Percentiles rank a stretch among this genome's conserved stretches.
Conservation (phyloP, 441 rosid genomes). For the Erodium trifolium region DNA sequence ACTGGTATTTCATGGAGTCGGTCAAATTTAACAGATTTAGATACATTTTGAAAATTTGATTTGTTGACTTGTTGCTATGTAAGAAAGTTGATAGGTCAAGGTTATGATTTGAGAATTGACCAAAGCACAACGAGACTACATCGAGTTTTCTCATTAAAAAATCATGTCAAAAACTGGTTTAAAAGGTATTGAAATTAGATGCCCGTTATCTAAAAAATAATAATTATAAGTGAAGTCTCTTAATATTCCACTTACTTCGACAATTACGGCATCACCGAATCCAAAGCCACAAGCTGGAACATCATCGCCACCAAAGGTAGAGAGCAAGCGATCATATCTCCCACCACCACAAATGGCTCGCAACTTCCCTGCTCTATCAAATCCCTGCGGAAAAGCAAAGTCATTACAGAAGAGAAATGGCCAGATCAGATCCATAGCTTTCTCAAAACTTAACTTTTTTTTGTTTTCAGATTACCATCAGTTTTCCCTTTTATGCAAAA, state of each 20-base stretch:
- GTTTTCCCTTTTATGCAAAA: not conserved
- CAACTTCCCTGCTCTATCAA: constrained; percentile 71
- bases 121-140: too few relatives aligned
- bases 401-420: constrained; percentile 7
- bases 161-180: too few relatives aligned
- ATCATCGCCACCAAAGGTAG: constrained; percentile 90
- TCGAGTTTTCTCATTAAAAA: too few relatives aligned
- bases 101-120: too few relatives aligned
- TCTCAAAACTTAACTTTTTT: not conserved
- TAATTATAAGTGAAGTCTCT: not conserved
- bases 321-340: constrained; percentile 68
- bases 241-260: constrained; percentile 54
- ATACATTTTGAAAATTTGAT: too few relatives aligned
- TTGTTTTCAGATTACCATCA: not conserved
- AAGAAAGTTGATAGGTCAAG: too few relatives aligned
- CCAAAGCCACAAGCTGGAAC: constrained; percentile 94
- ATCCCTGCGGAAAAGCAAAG: constrained; percentile 42
- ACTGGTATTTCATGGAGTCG: too few relatives aligned
- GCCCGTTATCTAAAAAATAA: not conserved
- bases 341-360: constrained; percentile 96
- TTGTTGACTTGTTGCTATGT: too few relatives aligned
- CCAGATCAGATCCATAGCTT: not conserved
- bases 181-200: too few relatives aligned
- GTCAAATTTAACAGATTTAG: too few relatives aligned
- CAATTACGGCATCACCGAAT: constrained; percentile 86